Evolutionary conservation across 768 basidiomycete genomes (phyloP), one percentile per base, ranked within the genome.

Genomic region (Boletus sp.): DNA sequence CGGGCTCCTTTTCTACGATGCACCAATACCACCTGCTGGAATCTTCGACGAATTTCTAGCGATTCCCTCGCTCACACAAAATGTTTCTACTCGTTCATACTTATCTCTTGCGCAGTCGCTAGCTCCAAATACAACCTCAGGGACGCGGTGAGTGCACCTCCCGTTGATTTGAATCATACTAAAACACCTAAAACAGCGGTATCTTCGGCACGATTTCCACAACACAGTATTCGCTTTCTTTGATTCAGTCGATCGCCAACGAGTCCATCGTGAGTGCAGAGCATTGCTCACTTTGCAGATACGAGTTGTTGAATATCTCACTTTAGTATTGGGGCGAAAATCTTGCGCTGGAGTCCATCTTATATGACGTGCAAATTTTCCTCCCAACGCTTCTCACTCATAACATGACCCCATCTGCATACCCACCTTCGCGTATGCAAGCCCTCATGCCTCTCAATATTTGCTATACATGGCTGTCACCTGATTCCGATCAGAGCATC

Each of bases 1-100:
- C 45, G 63, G 72, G 15, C 44, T 80, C 4, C 41, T 85, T 17
- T 86, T 87, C 67, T 86, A 86, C 57, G 80, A 86, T 59, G 80
- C 62, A 0, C 83, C 49, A 10, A 47, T n/a, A n/a, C 61, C 48
- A 14, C 65, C 59, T 10, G 5, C 51, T 28, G 63, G 63, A 6
- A 33, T 57, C 14, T 59, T 64, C 54, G 66, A 66, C 12, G 57
- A 62, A 15, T 59, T 83, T 44, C 33, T 66, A 5, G 57, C 46
- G 5, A 63, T 66, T 39, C 45, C 57, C 10, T 51, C 52, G 33
- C 20, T 59, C 29, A 49, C 11, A 24, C 9, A 20, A 17, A 15
- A 58, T 20, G 28, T 59, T 5, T 54, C 49, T 1, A 59, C 62
- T 2, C 49, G 29, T 28, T 39, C 58, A 2, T 64, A 59, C 33